Conservation (phyloP, 805 yeast species). For the Sugiyamaella mastotermitis region DNA sequence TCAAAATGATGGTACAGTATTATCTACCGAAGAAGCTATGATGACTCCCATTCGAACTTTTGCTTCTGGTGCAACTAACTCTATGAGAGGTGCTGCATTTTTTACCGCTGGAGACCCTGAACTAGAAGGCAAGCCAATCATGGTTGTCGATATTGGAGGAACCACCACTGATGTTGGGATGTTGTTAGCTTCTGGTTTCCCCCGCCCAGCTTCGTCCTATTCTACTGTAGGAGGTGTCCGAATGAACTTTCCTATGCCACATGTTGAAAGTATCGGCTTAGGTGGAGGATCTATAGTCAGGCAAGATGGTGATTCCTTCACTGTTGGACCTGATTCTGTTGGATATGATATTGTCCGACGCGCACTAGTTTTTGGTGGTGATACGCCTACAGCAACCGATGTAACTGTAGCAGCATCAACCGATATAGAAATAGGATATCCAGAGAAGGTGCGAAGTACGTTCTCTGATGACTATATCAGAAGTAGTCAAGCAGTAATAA, state of each 20-base stretch:
- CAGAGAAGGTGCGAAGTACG: conserved; percentile 18
- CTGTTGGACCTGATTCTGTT: conserved; percentile 44
- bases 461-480: conserved; percentile 13
- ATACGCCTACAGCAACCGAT: conserved; percentile 36
- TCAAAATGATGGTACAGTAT: conserved; percentile 44
- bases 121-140: conserved; percentile 23
- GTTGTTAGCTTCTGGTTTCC: conserved; percentile 41
- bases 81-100: conserved; percentile 42
- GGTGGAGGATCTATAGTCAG: no score
- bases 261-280: no score
- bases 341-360: conserved; percentile 35
- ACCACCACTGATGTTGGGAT: conserved; percentile 48
- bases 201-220: conserved; percentile 40
- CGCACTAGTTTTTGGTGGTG: conserved; percentile 39
- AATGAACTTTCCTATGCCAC: conserved; percentile 43
- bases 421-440: conserved; percentile 9
- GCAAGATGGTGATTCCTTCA: conserved; percentile 25
- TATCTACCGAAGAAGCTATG: conserved; percentile 35
- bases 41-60: conserved; percentile 40
- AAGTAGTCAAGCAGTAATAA: conserved; percentile 11
- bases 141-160: conserved; percentile 47
- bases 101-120: conserved; percentile 28
- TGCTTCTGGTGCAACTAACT: conserved; percentile 46
- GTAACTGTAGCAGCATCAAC: conserved; percentile 25
- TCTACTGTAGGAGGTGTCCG: conserved; percentile 43